Conservation (phyloP, 2,329 filamentous ascomycete species). For the Aspergillus hortae region DNA sequence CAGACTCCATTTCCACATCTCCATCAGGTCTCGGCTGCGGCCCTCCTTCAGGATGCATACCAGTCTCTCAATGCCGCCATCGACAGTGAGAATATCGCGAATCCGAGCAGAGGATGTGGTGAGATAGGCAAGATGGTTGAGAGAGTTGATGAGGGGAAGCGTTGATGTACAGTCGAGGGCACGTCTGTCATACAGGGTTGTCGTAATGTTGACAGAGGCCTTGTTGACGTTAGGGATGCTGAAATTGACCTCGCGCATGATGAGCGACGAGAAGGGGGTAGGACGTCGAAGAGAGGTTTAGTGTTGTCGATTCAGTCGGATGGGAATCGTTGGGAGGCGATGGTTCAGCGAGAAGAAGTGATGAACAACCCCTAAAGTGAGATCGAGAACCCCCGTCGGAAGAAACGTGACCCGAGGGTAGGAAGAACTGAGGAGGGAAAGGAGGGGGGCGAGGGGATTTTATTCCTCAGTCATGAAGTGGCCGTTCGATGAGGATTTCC, state of each 20-base stretch:
- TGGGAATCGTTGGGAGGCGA: conserved; percentile 1
- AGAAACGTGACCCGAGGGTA: conserved; percentile 7
- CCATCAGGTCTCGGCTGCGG: conserved; percentile 96
- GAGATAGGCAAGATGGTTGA: conserved; percentile 97
- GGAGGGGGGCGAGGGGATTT: conserved; percentile 2
- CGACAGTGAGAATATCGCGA: conserved; percentile 94
- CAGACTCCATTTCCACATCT: conserved; percentile 99
- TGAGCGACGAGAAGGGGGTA: conserved; percentile 39
- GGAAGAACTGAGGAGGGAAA: conserved; percentile 2
- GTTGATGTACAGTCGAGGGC: conserved; percentile 98
- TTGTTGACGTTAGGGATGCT: conserved; percentile 99
- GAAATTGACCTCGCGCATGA: conserved; percentile 99
- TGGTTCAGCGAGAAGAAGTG: conserved; percentile 6
- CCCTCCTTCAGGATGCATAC: conserved; percentile 98
- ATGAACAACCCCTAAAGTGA: conserved; percentile 14
- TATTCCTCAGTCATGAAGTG: conserved; percentile 14
- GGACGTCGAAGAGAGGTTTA: not conserved
- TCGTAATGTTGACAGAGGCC: conserved; percentile 97
- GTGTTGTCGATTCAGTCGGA: conserved; percentile 1
- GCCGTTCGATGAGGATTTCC: not conserved
- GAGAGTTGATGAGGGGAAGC: conserved; percentile 93
- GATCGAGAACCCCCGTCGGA: conserved; percentile 12
- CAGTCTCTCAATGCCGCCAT: conserved; percentile 94
- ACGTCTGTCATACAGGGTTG: conserved; percentile 93
- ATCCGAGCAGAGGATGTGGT: conserved; percentile 97